Evolutionary conservation across 2,329 filamentous ascomycete species (phyloP).

Genomic region (Mariannaea sp.): DNA sequence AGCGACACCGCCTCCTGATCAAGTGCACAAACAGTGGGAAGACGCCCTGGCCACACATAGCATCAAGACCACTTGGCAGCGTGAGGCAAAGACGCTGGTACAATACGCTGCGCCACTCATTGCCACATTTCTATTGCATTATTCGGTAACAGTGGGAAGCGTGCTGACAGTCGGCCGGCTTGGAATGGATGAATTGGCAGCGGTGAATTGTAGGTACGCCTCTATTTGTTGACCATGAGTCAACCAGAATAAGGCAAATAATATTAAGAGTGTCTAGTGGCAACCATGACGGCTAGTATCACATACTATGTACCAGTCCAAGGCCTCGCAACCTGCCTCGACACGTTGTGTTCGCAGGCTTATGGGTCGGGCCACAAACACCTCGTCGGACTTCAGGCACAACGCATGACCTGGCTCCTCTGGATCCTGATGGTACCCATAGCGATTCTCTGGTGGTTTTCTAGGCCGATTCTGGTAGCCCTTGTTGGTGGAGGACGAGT

Average conservation of each 20-base stretch:
- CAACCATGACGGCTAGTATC: constrained; percentile 77
- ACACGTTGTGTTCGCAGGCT: constrained; percentile 89
- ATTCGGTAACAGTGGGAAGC: constrained; percentile 75
- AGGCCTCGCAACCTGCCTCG: constrained; percentile 81
- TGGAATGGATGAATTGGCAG: constrained; percentile 60
- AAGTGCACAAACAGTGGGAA: constrained; percentile 60
- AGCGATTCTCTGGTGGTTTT: constrained; percentile 68
- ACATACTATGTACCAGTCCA: constrained; percentile 76
- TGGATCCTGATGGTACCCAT: constrained; percentile 74
- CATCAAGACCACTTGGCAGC: constrained; percentile 86
- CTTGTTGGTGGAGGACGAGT: constrained; percentile 53
- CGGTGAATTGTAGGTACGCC: constrained; percentile 41
- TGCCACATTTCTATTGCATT: constrained; percentile 73
- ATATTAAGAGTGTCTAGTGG: constrained; percentile 31
- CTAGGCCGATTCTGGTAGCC: constrained; percentile 61
- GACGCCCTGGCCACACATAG: constrained; percentile 77
- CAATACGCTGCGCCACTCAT: constrained; percentile 71
- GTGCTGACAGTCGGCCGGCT: constrained; percentile 76
- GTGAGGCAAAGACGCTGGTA: constrained; percentile 78
- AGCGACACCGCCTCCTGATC: constrained; percentile 20
- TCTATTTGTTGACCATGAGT: neutral
- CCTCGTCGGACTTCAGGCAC: constrained; percentile 80
- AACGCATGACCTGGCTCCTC: constrained; percentile 78
- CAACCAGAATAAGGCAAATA: neutral
- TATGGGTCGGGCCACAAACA: constrained; percentile 87